Evolutionary conservation across 306 rosid genomes (phyloP).

Genomic region (Trifolium pratense): DNA sequence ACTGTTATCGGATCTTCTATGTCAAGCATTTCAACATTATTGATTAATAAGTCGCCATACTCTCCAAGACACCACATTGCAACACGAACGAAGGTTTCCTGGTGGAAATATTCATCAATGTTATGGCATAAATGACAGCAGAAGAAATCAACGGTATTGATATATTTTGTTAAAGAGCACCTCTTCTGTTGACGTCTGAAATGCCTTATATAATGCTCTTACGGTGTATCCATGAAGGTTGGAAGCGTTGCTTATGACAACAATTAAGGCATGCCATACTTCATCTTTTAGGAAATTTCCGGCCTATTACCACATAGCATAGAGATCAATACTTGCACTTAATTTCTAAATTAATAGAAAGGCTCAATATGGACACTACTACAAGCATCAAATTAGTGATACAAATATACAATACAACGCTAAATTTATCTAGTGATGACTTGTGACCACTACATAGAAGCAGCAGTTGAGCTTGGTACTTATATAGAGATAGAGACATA

Average conservation of each 20-base stretch:
- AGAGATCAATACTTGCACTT: conserved; percentile 56
- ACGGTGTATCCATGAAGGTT: conserved; percentile 96
- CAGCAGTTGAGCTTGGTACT: conserved; percentile 21
- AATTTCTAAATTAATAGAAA: conserved; percentile 21
- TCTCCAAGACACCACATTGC: conserved; percentile 99
- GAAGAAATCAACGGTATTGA: conserved; percentile 29
- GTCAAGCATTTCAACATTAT: conserved; percentile 83
- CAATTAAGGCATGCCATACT: conserved; percentile 89
- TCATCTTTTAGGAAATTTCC: conserved; percentile 98
- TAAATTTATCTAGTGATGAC: conserved; percentile 35
- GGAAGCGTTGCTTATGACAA: conserved; percentile 88
- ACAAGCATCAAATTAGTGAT: conserved; percentile 32
- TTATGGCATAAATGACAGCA: conserved; percentile 24
- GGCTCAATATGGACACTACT: conserved; percentile 29
- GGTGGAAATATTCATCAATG: conserved; percentile 43
- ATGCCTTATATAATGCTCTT: conserved; percentile 81
- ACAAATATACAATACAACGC: conserved; percentile 16
- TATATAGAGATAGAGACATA: conserved; percentile 2
- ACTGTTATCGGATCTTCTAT: conserved; percentile 91
- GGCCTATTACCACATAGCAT: conserved; percentile 91
- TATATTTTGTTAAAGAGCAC: conserved; percentile 51
- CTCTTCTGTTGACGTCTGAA: conserved; percentile 83
- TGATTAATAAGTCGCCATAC: conserved; percentile 89
- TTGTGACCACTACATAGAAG: conserved; percentile 31
- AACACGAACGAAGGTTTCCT: conserved; percentile 97